Percentiles rank a stretch among this genome's conserved stretches.
phyloP scores from a whole-genome alignment of 1,284 basidiomycete genomes.

The Chalciporus piperatoides region DNA sequence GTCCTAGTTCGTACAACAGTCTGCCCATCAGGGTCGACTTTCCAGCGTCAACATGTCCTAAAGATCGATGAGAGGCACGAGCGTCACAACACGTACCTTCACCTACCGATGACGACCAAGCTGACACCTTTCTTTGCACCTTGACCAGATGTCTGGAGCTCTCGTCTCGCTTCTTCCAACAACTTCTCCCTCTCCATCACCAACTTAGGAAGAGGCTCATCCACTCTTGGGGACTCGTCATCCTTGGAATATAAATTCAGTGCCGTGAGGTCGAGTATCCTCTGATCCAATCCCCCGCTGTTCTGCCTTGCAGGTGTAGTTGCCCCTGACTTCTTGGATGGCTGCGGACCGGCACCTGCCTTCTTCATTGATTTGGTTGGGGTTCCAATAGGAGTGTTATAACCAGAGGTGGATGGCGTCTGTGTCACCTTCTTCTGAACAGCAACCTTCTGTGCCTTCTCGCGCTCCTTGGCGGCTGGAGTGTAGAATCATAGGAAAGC shows the following conservation, averaged over 20 bases:
- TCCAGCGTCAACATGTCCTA: slow-evolving; percentile 95
- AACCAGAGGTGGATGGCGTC: slow-evolving; percentile 31
- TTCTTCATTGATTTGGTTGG: slow-evolving; percentile 32
- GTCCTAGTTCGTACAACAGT: slow-evolving; percentile 88
- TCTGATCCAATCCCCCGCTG: slow-evolving; percentile 43
- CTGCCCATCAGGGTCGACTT: slow-evolving; percentile 98
- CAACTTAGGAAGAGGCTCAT: slow-evolving; percentile 63
- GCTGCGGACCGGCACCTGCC: slow-evolving; percentile 40
- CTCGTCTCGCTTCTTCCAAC: slow-evolving; percentile 72
- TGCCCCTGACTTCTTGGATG: slow-evolving; percentile 29
- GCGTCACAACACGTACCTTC: slow-evolving; percentile 5
- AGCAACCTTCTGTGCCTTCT: slow-evolving; percentile 61
- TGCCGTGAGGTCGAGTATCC: slow-evolving; percentile 68
- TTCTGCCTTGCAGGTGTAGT: slow-evolving; percentile 22
- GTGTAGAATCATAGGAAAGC: slow-evolving; percentile 36
- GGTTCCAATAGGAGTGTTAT: slow-evolving; percentile 33
- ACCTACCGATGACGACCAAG: slow-evolving; percentile 89
- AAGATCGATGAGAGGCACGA: slow-evolving; percentile 10
- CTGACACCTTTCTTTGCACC: slow-evolving; percentile 72
- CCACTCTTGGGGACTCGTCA: slow-evolving; percentile 36
- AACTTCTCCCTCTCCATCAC: slow-evolving; percentile 80
- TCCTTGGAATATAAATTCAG: slow-evolving; percentile 62
- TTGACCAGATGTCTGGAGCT: slow-evolving; percentile 50
- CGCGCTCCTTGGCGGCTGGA: slow-evolving; percentile 72
- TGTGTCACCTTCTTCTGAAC: slow-evolving; percentile 43